phyloP scores from a whole-genome alignment of 2,329 filamentous ascomycete genomes.

The Bipolaris zeicola region DNA sequence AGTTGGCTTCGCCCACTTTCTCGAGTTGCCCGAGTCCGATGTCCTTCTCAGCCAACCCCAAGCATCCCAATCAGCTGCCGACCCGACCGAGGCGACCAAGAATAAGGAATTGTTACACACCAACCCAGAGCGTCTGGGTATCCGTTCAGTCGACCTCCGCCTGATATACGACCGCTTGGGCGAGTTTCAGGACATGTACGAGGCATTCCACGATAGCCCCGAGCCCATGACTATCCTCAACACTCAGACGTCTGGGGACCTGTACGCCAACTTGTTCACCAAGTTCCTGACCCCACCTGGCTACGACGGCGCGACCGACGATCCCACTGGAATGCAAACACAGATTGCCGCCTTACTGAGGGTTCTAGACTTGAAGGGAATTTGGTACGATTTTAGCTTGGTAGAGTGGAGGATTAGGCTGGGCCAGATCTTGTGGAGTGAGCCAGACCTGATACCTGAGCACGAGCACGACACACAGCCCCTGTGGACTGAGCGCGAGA shows the following conservation, averaged over 20 bases:
- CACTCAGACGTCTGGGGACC: slow-evolving; percentile 59
- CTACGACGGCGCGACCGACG: slow-evolving; percentile 52
- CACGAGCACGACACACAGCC: slow-evolving; percentile 19
- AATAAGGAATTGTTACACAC: slow-evolving; percentile 52
- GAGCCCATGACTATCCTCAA: slow-evolving; percentile 59
- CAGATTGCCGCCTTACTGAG: slow-evolving; percentile 73
- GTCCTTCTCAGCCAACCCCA: slow-evolving; percentile 63
- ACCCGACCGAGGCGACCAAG: slow-evolving; percentile 42
- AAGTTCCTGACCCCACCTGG: slow-evolving; percentile 50
- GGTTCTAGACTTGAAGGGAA: slow-evolving; percentile 66
- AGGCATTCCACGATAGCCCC: slow-evolving; percentile 59
- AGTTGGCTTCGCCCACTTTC: slow-evolving; percentile 70
- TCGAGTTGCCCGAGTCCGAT: slow-evolving; percentile 70
- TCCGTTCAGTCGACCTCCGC: slow-evolving; percentile 41
- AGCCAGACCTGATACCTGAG: slow-evolving; percentile 29
- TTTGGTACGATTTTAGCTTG: slow-evolving; percentile 76
- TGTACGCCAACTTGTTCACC: slow-evolving; percentile 52
- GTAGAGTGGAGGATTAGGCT: slow-evolving; percentile 77
- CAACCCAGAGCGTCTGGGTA: slow-evolving; percentile 47
- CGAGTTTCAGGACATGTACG: slow-evolving; percentile 59
- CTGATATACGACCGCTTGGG: slow-evolving; percentile 45
- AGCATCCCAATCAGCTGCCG: slow-evolving; percentile 48
- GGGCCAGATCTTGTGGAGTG: slow-evolving; percentile 73
- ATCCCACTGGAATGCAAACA: slow-evolving; percentile 67
- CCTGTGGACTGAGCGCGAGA: slow-evolving; percentile 55